Percentiles rank a stretch among this genome's conserved stretches.
Conservation (phyloP, 2,329 filamentous ascomycete genomes). For the Beauveria caledonica region DNA sequence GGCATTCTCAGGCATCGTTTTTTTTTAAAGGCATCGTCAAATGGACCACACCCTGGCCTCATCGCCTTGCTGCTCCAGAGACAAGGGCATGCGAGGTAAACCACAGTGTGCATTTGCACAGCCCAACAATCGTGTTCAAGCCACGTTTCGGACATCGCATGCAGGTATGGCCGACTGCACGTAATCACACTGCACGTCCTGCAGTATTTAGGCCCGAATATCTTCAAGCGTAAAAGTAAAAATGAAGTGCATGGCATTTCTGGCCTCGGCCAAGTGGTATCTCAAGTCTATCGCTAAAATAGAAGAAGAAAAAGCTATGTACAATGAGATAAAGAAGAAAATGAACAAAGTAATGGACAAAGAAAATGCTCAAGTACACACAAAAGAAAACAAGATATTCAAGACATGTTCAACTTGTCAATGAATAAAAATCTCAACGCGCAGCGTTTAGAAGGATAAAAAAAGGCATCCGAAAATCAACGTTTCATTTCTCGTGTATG, state of each 20-base stretch:
- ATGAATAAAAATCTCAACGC: neutral
- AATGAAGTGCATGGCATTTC: constrained; percentile 5
- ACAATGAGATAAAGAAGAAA: neutral
- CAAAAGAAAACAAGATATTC: neutral
- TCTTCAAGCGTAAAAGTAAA: neutral
- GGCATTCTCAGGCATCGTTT: no score
- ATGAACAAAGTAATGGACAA: neutral
- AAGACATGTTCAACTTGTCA: neutral
- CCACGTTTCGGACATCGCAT: neutral
- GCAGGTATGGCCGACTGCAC: neutral
- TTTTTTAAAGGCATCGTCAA: neutral
- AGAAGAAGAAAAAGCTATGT: neutral
- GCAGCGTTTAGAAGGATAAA: neutral
- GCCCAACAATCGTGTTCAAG: neutral
- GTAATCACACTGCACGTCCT: neutral
- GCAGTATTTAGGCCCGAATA: neutral
- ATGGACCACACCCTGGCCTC: no score
- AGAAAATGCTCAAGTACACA: neutral
- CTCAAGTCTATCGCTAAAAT: constrained; percentile 10
- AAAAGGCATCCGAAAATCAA: neutral
- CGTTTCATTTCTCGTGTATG: constrained; percentile 7
- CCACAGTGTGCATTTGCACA: neutral
- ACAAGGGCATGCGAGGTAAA: no score
- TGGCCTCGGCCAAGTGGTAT: constrained; percentile 5
- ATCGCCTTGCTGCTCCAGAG: no score